Percentiles rank a stretch among this genome's conserved stretches.
These are phyloP conservation scores for Sphaerobolus stellatus DNA, from an alignment of 1,284 basidiomycete genomes.

Conservation along the genomic window DNA sequence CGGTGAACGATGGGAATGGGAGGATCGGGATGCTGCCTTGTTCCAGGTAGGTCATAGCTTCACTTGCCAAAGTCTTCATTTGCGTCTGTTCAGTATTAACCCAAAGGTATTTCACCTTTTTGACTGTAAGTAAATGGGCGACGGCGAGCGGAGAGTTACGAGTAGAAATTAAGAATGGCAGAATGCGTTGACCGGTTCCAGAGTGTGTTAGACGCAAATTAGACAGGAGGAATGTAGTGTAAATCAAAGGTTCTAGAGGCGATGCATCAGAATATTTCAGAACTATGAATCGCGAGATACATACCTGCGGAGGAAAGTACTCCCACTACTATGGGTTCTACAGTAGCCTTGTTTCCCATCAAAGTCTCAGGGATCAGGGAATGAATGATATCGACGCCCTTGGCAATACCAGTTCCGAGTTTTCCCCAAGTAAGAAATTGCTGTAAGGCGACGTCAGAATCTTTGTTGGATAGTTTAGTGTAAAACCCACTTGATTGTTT, in stretches of 20 bases:
- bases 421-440: background rate
- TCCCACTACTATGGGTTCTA: background rate
- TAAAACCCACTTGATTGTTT: background rate
- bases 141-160: conserved; percentile 38
- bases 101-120: background rate
- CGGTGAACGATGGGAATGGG: background rate
- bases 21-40: background rate
- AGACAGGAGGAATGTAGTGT: background rate
- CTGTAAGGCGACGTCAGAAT: background rate
- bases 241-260: background rate
- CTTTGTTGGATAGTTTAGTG: no score
- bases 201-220: background rate
- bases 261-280: background rate
- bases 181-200: background rate
- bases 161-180: conserved; percentile 38
- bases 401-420: background rate
- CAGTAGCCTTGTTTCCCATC: background rate
- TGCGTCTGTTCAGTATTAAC: background rate
- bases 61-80: background rate
- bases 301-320: background rate
- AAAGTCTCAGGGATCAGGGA: background rate
- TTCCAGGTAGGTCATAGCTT: background rate
- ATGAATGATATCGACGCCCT: background rate
- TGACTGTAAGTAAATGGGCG: background rate
- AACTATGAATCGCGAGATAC: conserved; percentile 2